Percentiles rank a stretch among this genome's conserved stretches.
These are phyloP conservation scores for Neofusicoccum ribis DNA, from an alignment of 2,329 filamentous ascomycete species.

Conservation along the genomic window DNA sequence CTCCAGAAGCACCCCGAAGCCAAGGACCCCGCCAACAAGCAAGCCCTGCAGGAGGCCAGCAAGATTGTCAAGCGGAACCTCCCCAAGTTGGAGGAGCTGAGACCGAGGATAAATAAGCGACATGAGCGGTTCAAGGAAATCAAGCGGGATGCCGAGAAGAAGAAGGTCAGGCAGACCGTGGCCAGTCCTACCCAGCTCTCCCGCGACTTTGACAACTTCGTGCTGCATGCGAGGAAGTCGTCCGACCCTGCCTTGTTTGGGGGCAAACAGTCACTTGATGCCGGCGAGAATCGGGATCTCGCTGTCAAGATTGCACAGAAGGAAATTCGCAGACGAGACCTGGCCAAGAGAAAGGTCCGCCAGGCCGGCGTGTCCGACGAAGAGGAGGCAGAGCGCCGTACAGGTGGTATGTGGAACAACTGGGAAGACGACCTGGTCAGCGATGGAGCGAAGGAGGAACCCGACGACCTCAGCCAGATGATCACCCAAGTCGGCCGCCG, in stretches of 20 bases:
- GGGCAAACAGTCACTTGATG: conserved; percentile 33
- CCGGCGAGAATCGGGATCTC: conserved; percentile 32
- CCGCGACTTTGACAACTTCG: conserved; percentile 24
- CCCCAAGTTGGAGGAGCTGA: conserved; percentile 72
- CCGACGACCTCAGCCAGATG: conserved; percentile 51
- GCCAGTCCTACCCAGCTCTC: conserved; percentile 29
- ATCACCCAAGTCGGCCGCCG: conserved; percentile 53
- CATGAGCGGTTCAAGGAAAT: conserved; percentile 66
- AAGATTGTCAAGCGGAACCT: conserved; percentile 66
- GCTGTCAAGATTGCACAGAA: conserved; percentile 37
- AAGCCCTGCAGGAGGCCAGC: conserved; percentile 56
- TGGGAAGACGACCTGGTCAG: conserved; percentile 48
- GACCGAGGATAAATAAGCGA: conserved; percentile 72
- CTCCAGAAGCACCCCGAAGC: conserved; percentile 76
- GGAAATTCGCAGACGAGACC: conserved; percentile 36
- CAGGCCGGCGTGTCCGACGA: conserved; percentile 59
- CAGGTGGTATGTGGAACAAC: conserved; percentile 54
- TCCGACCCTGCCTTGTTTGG: conserved; percentile 28
- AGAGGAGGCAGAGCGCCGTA: conserved; percentile 58
- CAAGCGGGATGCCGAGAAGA: conserved; percentile 42
- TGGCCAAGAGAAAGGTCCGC: conserved; percentile 38
- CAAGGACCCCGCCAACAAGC: conserved; percentile 61
- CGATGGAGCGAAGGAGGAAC: conserved; percentile 28
- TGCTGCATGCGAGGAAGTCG: conserved; percentile 12
- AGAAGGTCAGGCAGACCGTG: conserved; percentile 27